Evolutionary conservation across 805 yeast species (phyloP).

Genomic region (Debaryomyces prosopidis): DNA sequence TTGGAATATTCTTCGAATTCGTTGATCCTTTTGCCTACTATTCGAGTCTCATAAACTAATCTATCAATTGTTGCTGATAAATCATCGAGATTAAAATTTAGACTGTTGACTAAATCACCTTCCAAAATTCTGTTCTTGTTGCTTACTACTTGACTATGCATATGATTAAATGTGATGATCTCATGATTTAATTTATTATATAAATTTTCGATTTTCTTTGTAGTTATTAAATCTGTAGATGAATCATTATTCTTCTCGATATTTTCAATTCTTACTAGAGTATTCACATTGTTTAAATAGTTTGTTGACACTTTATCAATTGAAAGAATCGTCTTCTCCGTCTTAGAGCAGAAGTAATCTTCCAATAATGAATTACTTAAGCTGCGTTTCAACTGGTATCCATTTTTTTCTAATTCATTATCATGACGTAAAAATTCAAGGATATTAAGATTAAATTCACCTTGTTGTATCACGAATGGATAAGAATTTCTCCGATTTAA

Average conservation of each 20-base stretch:
- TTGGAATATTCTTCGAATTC: slow-evolving; percentile 38
- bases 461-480: slow-evolving; percentile 20
- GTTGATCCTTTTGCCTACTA: slow-evolving; percentile 39
- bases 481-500: slow-evolving; percentile 38
- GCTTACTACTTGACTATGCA: slow-evolving; percentile 24
- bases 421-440: slow-evolving; percentile 17
- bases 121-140: slow-evolving; percentile 25
- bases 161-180: slow-evolving; percentile 26
- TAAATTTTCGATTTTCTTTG: slow-evolving; percentile 13
- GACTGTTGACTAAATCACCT: slow-evolving; percentile 27
- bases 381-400: slow-evolving; percentile 12
- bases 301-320: slow-evolving; percentile 16
- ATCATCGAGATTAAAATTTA: slow-evolving; percentile 29
- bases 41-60: slow-evolving; percentile 40
- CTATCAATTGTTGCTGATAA: slow-evolving; percentile 37
- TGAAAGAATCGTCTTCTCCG: slow-evolving; percentile 8
- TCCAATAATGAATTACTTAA: slow-evolving; percentile 27
- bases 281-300: slow-evolving; percentile 17
- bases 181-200: slow-evolving; percentile 32
- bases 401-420: neutral
- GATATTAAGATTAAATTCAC: slow-evolving; percentile 19
- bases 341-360: slow-evolving; percentile 7
- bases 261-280: slow-evolving; percentile 21
- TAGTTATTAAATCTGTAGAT: slow-evolving; percentile 7
- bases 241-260: slow-evolving; percentile 1